Base-by-base conservation (phyloP, 2,329 filamentous ascomycete species). In the Myriosclerotinia curreyana region DNA sequence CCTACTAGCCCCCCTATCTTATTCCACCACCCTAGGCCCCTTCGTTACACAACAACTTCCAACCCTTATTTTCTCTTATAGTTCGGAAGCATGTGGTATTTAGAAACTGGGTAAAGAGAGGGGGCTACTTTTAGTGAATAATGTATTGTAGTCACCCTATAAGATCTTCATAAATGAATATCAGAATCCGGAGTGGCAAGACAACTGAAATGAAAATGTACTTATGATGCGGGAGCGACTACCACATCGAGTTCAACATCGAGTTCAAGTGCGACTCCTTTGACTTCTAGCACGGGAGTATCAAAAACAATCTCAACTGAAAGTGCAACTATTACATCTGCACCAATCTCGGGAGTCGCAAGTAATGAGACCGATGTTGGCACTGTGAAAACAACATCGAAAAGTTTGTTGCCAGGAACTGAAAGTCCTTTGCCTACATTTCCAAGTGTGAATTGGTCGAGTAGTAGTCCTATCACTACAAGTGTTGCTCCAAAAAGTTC, bases 211-310 rank as follows among this genome's bases (percentile, higher is more conserved):
- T 4, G 44, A 11, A 6, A 56, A n/a, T 42, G 14, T 42, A 69
- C 66, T 5, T 61, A 65, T 60, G 48, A 42, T 17, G 66, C 48
- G 2, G 60, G 51, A n/a, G 38, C 53, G 1, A 60, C 40, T 12
- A 55, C 54, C 12, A 20, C 34, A 34, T 34, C 46, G 11, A 52
- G 34, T 31, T 25, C 22, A 14, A 20, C 34, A 34, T 34, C 46
- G 11, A 52, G 34, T 31, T 25, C 22, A 14, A 60, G 14, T 31
- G 11, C 20, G 15, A 40, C 17, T 5, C 2, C 20, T 25, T 46
- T 49, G 6, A 54, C 28, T 25, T 53, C 38, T 42, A 42, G 38
- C 17, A 2, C 5, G 2, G 22, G 5, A 2, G 38, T n/a, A 46
- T 42, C 25, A 36, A 22, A 20, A 12, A 52, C 59, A 9, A 36